phyloP scores from a whole-genome alignment of 495 filamentous ascomycete genomes.

The Aspergillus sclerotioniger region DNA sequence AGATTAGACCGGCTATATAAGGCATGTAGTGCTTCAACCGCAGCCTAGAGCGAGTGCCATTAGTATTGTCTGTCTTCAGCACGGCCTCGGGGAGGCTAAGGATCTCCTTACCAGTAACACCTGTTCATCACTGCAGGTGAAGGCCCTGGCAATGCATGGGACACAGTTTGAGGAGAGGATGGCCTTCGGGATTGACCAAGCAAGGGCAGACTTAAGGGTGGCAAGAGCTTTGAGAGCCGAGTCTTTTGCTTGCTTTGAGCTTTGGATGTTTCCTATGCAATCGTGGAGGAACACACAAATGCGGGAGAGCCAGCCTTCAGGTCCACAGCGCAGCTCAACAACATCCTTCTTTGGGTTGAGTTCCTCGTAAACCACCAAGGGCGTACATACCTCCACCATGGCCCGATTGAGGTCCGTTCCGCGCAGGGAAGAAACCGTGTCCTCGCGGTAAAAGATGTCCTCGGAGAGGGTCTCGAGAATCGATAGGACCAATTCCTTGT shows the following conservation, averaged over 20 bases:
- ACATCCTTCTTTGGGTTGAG: conserved; percentile 65
- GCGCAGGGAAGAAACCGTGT: conserved; percentile 76
- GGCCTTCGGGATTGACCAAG: conserved; percentile 83
- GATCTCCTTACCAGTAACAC: conserved; percentile 64
- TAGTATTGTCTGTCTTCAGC: not conserved
- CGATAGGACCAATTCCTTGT: conserved; percentile 76
- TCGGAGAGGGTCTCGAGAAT: conserved; percentile 93
- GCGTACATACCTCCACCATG: conserved; percentile 90
- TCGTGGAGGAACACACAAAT: conserved; percentile 70
- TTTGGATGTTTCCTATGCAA: conserved; percentile 65
- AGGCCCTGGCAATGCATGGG: conserved; percentile 66
- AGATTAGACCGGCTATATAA: conserved; percentile 74
- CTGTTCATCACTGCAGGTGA: conserved; percentile 69
- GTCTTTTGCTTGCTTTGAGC: conserved; percentile 59
- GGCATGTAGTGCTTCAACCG: conserved; percentile 78
- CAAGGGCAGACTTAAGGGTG: conserved; percentile 69
- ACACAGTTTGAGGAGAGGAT: conserved; percentile 68
- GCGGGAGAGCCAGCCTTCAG: conserved; percentile 83
- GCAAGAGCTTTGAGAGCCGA: conserved; percentile 70
- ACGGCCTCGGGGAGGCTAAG: not conserved
- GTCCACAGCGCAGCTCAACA: conserved; percentile 64
- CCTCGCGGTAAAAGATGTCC: conserved; percentile 88
- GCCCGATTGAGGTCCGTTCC: conserved; percentile 81
- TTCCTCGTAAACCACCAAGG: conserved; percentile 68
- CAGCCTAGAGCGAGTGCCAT: conserved; percentile 54